These are phyloP conservation scores for Grosmannia serpens DNA, from an alignment of 2,329 filamentous ascomycete genomes.

Conservation along the genomic window DNA sequence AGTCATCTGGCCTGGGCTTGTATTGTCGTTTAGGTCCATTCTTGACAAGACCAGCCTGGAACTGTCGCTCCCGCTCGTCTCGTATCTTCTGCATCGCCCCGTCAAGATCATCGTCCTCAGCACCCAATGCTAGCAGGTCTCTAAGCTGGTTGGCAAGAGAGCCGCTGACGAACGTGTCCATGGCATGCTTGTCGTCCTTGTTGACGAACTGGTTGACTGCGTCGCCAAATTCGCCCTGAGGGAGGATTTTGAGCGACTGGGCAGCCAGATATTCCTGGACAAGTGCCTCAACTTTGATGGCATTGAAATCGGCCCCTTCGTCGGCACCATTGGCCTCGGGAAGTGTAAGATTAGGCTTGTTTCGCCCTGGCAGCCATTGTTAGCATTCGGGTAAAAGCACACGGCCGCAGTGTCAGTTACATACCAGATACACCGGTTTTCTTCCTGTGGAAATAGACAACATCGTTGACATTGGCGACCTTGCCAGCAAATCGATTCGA, in stretches of 20 bases:
- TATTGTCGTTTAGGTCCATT: constrained; percentile 35
- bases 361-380: constrained; percentile 18
- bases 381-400: neutral
- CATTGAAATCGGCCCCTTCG: constrained; percentile 48
- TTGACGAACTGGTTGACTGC: constrained; percentile 87
- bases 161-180: constrained; percentile 69
- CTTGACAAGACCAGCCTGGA: constrained; percentile 50
- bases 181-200: constrained; percentile 88
- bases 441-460: constrained; percentile 85
- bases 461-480: constrained; percentile 88
- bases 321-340: constrained; percentile 54
- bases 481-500: constrained; percentile 84
- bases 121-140: constrained; percentile 54
- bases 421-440: constrained; percentile 49
- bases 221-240: constrained; percentile 85
- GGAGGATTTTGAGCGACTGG: constrained; percentile 84
- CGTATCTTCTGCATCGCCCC: constrained; percentile 64
- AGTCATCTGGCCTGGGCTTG: constrained; percentile 66
- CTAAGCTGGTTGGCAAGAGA: constrained; percentile 60
- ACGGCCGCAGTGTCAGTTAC: constrained; percentile 7
- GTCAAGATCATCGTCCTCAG: constrained; percentile 63
- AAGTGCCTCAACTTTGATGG: constrained; percentile 76
- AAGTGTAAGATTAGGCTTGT: constrained; percentile 41
- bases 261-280: constrained; percentile 79
- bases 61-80: constrained; percentile 57